Evolutionary conservation across 2,329 filamentous ascomycete genomes (phyloP).

Genomic region (Alternaria viburni): DNA sequence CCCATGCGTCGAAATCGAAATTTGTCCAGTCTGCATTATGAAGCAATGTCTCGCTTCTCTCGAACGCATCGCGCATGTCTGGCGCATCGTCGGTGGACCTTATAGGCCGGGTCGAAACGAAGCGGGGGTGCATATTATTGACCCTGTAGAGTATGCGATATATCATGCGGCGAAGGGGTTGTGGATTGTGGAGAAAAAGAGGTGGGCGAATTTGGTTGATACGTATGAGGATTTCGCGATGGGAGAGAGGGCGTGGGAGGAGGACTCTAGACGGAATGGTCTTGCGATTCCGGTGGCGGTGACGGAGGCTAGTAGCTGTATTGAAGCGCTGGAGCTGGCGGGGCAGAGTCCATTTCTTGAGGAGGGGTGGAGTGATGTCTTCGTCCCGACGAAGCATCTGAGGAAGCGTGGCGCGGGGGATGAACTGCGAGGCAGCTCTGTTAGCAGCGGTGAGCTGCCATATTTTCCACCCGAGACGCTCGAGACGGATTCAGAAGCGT

Average conservation of each 20-base stretch:
- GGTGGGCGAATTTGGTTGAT: conserved; percentile 1
- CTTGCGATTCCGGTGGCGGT: not conserved
- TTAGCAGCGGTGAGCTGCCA: not conserved
- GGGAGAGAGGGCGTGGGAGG: not conserved
- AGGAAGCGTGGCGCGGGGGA: not conserved
- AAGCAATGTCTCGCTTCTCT: not conserved
- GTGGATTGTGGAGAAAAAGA: conserved; percentile 1
- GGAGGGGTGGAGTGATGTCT: not conserved
- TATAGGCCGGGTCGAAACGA: not conserved
- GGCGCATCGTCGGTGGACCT: not conserved
- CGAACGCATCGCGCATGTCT: conserved; percentile 1
- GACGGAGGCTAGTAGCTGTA: not conserved
- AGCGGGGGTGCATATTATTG: not conserved
- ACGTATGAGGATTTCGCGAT: not conserved
- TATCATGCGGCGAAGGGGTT: not conserved
- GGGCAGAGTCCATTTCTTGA: not conserved
- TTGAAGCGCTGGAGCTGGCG: not conserved
- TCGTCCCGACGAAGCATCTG: not conserved
- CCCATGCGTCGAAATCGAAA: not conserved
- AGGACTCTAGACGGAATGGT: not conserved
- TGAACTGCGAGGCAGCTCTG: not conserved
- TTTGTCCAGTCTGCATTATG: conserved; percentile 2
- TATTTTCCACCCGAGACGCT: too few relatives aligned
- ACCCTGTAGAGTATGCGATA: not conserved
- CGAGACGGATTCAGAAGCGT: not conserved